Evolutionary conservation across 208 protist genomes (phyloP).

Genomic region (Leishmania lainsoni): DNA sequence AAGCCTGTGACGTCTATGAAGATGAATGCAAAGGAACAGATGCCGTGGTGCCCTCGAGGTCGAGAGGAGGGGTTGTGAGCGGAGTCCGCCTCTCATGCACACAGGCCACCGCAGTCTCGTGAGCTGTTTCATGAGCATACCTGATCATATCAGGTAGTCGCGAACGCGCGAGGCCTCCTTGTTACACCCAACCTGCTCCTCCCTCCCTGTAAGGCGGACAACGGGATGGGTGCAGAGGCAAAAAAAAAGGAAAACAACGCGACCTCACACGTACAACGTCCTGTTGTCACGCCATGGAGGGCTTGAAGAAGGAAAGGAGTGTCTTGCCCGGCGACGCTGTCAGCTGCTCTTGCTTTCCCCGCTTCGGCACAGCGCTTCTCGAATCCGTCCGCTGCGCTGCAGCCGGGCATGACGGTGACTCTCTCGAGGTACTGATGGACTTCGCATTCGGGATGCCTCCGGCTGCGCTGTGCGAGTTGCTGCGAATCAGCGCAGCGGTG

Average conservation of each 20-base stretch:
- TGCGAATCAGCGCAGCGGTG: constrained; percentile 34
- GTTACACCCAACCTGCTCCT: neutral
- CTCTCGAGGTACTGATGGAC: neutral
- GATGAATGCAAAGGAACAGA: neutral
- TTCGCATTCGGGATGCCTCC: constrained; percentile 1
- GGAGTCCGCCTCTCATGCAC: too few relatives aligned
- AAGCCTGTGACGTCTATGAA: neutral
- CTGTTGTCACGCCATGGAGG: neutral
- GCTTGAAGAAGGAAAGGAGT: constrained; percentile 51
- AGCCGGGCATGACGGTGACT: neutral
- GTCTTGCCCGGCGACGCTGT: constrained; percentile 25
- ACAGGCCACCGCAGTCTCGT: neutral
- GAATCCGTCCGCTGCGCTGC: constrained; percentile 11
- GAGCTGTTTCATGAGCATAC: neutral
- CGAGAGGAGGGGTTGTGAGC: neutral
- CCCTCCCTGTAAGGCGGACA: neutral
- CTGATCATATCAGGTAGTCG: neutral
- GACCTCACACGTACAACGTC: neutral
- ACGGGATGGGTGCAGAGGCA: neutral
- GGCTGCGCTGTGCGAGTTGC: neutral
- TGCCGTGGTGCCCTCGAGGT: neutral
- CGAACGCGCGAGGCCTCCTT: neutral
- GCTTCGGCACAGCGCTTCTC: constrained; percentile 1
- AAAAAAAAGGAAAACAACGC: neutral
- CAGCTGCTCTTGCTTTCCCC: constrained; percentile 12